Base-by-base conservation (phyloP, 805 yeast genomes). In the Zygosaccharomyces bailii region DNA sequence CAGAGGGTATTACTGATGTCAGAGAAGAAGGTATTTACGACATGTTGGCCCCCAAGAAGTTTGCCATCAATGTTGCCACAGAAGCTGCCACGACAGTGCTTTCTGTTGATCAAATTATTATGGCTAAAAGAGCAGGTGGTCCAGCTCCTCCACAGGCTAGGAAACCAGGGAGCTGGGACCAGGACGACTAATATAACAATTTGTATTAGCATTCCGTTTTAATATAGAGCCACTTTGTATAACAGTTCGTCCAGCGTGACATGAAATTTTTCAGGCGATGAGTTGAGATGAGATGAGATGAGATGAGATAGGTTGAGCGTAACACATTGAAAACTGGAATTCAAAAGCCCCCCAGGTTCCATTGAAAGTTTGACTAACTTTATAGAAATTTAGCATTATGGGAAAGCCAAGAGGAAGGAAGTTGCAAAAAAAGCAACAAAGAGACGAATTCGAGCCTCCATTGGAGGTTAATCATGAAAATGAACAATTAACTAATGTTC, bases 101-200 rank as follows among this genome's bases (percentile, higher is more conserved):
- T 51, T 82, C 95, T 19, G 93, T 93, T 40, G 98, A 93, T 66
- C 98, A 91, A 75, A 91, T 91, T 59, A 93, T 91, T 63, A 93
- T 91, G 93, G 98, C 99, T 35, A 91, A 91, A 78, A 81, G 96
- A 65, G 97, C 98, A 2, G 99, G 99, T 53, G 99, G 99, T 17
- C 99, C 99, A 39, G 82, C 73, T 24, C 82, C 89, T 77, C 73
- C 77, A 53, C 71, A 75, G 57, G 95, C 86, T 61, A 84, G 83
- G 55, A 81, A 80, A 66, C 91, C 93, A 36, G 96, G 96, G 49
- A 89, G 88, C 71, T 89, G 97, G 97, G 97, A 89, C 62, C 93
- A 84, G 68, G 96, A 77, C 49, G 96, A 90, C 69, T 88, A 70
- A 58, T 20, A 19, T 23, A 10, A 14, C 25, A 8, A 27, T n/a